These are phyloP conservation scores for Sclerotinia nivalis DNA, from an alignment of 2,329 filamentous ascomycete genomes.

Conservation along the genomic window DNA sequence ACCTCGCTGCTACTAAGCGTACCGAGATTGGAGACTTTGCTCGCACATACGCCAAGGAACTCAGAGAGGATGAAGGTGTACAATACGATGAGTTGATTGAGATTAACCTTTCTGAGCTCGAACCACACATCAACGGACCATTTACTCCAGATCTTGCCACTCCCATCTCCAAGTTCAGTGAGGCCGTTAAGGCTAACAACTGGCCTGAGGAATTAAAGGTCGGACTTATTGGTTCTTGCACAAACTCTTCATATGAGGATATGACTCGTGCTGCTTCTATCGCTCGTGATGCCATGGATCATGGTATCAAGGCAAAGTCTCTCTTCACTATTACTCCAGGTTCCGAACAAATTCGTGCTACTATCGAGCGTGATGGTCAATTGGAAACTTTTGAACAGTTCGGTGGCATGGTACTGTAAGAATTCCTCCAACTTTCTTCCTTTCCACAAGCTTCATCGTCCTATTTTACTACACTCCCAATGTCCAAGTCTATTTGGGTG, in stretches of 20 bases:
- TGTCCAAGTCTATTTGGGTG: too few relatives aligned
- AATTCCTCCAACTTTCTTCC: too few relatives aligned
- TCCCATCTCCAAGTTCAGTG: conserved; percentile 95
- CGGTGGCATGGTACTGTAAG: conserved; percentile 77
- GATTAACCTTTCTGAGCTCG: conserved; percentile 90
- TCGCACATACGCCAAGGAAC: conserved; percentile 78
- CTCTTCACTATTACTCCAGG: conserved; percentile 95
- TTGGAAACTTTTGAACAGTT: conserved; percentile 95
- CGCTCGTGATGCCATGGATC: conserved; percentile 83
- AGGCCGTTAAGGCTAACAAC: conserved; percentile 88
- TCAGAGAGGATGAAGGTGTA: conserved; percentile 83
- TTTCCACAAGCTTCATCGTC: too few relatives aligned
- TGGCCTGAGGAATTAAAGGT: conserved; percentile 98
- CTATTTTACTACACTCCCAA: too few relatives aligned
- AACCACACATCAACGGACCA: conserved; percentile 97
- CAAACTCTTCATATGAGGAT: conserved; percentile 83
- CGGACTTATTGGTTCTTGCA: conserved; percentile 96
- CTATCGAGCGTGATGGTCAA: conserved; percentile 78
- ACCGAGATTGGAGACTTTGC: conserved; percentile 88
- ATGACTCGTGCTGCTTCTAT: conserved; percentile 94
- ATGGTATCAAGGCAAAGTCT: conserved; percentile 91
- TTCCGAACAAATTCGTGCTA: conserved; percentile 94
- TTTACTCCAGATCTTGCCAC: conserved; percentile 98
- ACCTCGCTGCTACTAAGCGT: conserved; percentile 89
- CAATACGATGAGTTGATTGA: conserved; percentile 96